These are phyloP conservation scores for Quercus parvula DNA, from an alignment of 306 rosid genomes.

Conservation along the genomic window DNA sequence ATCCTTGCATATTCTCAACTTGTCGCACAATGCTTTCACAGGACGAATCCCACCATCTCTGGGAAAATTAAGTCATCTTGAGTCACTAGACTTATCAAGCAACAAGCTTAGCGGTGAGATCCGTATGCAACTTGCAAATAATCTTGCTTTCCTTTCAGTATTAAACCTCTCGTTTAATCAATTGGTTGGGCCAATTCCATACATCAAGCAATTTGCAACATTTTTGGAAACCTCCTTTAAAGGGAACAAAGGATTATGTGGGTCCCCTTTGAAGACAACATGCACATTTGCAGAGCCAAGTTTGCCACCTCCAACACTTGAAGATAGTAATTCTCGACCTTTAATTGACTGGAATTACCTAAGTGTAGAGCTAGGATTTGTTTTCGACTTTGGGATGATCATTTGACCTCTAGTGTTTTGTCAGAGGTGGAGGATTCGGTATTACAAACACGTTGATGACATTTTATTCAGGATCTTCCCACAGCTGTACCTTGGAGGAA, in stretches of 20 bases:
- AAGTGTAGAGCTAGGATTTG: background rate
- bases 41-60: slow-evolving; percentile 20
- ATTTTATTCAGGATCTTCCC: background rate
- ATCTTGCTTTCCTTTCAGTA: slow-evolving; percentile 23
- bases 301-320: background rate
- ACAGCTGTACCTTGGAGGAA: background rate
- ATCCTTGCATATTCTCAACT: slow-evolving; percentile 14
- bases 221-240: background rate
- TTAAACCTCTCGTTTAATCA: slow-evolving; percentile 30
- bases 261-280: background rate
- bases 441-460: background rate
- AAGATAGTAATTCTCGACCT: background rate
- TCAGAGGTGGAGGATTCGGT: background rate
- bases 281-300: background rate
- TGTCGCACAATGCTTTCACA: background rate
- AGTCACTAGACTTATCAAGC: slow-evolving; percentile 22
- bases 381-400: background rate
- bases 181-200: slow-evolving; percentile 15
- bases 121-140: background rate
- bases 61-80: background rate
- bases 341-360: background rate
- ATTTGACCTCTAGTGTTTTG: background rate
- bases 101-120: slow-evolving; percentile 9
- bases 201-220: background rate
- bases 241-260: slow-evolving; percentile 19